Evolutionary conservation across 805 yeast species (phyloP), one percentile per base, ranked within the genome.

Genomic region (Barnettozyma californica): DNA sequence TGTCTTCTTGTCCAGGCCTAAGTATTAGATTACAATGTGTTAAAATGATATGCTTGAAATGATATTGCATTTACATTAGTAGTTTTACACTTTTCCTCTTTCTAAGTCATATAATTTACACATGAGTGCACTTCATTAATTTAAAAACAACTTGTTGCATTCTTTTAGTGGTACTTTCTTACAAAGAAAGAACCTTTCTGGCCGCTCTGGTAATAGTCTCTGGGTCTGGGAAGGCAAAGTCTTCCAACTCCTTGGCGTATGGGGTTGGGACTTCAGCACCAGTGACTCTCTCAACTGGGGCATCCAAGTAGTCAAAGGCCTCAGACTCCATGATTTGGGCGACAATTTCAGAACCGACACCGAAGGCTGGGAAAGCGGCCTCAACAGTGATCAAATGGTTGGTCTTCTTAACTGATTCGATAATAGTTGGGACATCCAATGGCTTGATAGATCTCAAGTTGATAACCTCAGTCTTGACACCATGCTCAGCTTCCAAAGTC

Each of bases 251-350:
- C 71, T 83, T 81, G 61, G 97, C 96, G 68, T 94, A 94, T 57
- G 99, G 99, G 60, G 99, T 94, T 71, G 99, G 99, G 29, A 91
- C 97, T 76, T 94, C 99, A 67, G 98, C 95, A 70, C 99, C 99
- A 51, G 99, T 94, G 63, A 91, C 92, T 79, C 99, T 89, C 76
- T 85, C 95, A 58, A 94, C 88, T 61, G 99, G 99, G 53, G 98
- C 95, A 73, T 94, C 99, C 66, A 94, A 81, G 81, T 90, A 88
- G 73, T 94, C 99, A 59, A 94, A 94, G 46, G 96, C 98, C 73
- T 91, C 97, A 50, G 95, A 82, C 76, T 94, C 99, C 97, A 94
- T 90, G 67, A 94, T 77, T 74, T 90, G 96, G 53, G 98, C 99
- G 68, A 91, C 81, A 64, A 94, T 87, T 78, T 94, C 99, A 47